Evolutionary conservation across 1,139 yeast genomes (phyloP).

Genomic region (Geotrichum europaeum): DNA sequence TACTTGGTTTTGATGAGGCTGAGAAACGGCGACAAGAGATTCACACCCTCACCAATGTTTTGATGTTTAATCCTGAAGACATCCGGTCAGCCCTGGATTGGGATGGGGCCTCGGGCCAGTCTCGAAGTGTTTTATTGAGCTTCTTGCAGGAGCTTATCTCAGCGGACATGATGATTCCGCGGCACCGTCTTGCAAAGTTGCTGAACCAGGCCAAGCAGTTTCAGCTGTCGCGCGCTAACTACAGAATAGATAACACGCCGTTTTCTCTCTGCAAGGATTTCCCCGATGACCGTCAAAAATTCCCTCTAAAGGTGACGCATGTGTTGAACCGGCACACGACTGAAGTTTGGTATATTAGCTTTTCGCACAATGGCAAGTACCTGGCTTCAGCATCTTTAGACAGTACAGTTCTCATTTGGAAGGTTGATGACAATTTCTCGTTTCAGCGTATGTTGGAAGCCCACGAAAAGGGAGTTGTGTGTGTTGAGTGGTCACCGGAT

Average conservation of each 20-base stretch:
- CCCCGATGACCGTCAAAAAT: slow-evolving; percentile 33
- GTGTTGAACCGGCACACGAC: slow-evolving; percentile 51
- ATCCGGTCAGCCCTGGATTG: slow-evolving; percentile 34
- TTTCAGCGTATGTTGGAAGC: slow-evolving; percentile 40
- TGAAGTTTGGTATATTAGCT: slow-evolving; percentile 81
- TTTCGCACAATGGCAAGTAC: slow-evolving; percentile 67
- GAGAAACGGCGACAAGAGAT: slow-evolving; percentile 25
- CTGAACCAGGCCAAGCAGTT: slow-evolving; percentile 48
- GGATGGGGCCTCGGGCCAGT: slow-evolving; percentile 37
- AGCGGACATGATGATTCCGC: slow-evolving; percentile 49
- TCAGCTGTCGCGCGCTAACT: slow-evolving; percentile 43
- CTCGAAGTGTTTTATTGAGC: slow-evolving; percentile 42
- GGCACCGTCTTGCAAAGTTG: slow-evolving; percentile 45
- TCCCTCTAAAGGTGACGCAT: slow-evolving; percentile 46
- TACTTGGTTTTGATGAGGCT: slow-evolving; percentile 11
- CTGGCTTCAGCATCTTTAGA: slow-evolving; percentile 77
- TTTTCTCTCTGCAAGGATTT: slow-evolving; percentile 33
- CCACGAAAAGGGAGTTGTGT: slow-evolving; percentile 57
- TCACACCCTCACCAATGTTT: slow-evolving; percentile 34
- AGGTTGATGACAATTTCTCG: slow-evolving; percentile 47
- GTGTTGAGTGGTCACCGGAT: slow-evolving; percentile 67
- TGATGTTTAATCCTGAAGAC: slow-evolving; percentile 35
- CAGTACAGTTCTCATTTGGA: slow-evolving; percentile 58
- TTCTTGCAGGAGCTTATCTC: slow-evolving; percentile 44
- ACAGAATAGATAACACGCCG: slow-evolving; percentile 28